phyloP scores from a whole-genome alignment of 2,329 filamentous ascomycete genomes.

The Cryphonectria naterciae region DNA sequence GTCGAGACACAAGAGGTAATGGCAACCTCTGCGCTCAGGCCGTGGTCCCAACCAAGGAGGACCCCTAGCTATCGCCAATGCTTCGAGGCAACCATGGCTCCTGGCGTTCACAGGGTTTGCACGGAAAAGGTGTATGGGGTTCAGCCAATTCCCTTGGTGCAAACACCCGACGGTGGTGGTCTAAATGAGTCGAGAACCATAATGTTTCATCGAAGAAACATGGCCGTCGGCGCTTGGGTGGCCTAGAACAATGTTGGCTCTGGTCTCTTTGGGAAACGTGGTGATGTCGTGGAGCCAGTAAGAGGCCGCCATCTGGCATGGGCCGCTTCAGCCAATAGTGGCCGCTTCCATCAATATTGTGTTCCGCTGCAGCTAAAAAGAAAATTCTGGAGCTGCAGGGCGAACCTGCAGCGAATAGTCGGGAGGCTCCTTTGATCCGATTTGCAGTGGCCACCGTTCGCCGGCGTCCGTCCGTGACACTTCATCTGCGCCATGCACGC shows the following conservation, averaged over 20 bases:
- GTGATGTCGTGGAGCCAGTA: constrained; percentile 41
- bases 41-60: constrained; percentile 3
- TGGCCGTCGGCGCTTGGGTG: constrained; percentile 14
- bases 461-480: constrained; percentile 16
- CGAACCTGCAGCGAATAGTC: constrained; percentile 15
- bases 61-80: not conserved
- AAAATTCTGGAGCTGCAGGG: constrained; percentile 22
- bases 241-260: constrained; percentile 17
- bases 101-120: constrained; percentile 16
- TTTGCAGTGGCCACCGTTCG: constrained; percentile 6
- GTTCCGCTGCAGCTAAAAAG: constrained; percentile 18
- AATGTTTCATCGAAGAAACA: constrained; percentile 27
- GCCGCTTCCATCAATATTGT: constrained; percentile 10
- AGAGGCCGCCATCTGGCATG: constrained; percentile 52
- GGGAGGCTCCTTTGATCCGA: not conserved
- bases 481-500: constrained; percentile 21
- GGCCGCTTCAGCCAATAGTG: constrained; percentile 39
- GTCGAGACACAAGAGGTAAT: constrained; percentile 37
- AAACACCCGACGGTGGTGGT: constrained; percentile 3
- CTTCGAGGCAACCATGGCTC: constrained; percentile 22
- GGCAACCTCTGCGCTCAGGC: constrained; percentile 2
- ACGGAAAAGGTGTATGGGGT: constrained; percentile 5
- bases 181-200: constrained; percentile 7
- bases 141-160: constrained; percentile 11
- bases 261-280: constrained; percentile 33